Percentiles rank a stretch among this genome's conserved stretches.
Conservation (phyloP, 2,329 filamentous ascomycete genomes). For the Hypoxylon rubiginosum region DNA sequence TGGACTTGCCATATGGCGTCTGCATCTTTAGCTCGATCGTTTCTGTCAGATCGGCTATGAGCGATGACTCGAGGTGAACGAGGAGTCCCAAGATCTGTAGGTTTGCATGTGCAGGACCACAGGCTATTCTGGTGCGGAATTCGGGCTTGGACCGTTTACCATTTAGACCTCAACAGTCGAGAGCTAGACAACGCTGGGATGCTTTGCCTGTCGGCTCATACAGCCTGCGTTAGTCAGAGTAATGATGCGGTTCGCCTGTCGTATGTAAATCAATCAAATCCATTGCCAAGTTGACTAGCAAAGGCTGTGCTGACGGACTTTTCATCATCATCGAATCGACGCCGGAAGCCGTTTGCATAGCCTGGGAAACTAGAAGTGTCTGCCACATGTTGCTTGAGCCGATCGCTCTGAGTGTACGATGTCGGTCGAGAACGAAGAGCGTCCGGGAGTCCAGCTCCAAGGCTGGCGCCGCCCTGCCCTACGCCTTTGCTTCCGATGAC, state of each 20-base stretch:
- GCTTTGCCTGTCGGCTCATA: constrained; percentile 5
- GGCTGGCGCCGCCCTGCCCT: constrained; percentile 88
- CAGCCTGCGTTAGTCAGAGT: constrained; percentile 20
- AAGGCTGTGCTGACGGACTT: constrained; percentile 97
- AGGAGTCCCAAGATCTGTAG: constrained; percentile 25
- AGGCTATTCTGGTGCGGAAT: constrained; percentile 24
- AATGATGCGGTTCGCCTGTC: constrained; percentile 30
- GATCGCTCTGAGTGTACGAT: constrained; percentile 84
- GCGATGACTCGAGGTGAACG: constrained; percentile 23
- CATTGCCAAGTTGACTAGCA: constrained; percentile 87
- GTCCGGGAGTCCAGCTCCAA: constrained; percentile 83
- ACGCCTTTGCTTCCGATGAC: constrained; percentile 81
- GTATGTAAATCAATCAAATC: constrained; percentile 51
- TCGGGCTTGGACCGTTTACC: constrained; percentile 23
- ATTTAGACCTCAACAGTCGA: constrained; percentile 12
- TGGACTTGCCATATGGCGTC: constrained; percentile 16
- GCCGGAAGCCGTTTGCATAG: constrained; percentile 76
- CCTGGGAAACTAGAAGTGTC: constrained; percentile 83
- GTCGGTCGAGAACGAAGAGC: constrained; percentile 75
- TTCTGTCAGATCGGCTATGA: constrained; percentile 21
- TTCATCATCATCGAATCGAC: constrained; percentile 88
- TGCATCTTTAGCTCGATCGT: constrained; percentile 11
- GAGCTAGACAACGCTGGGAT: constrained; percentile 11
- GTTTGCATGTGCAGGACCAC: constrained; percentile 26
- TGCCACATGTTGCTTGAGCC: constrained; percentile 88